These are phyloP conservation scores for Cyphellophora attinorum DNA, from an alignment of 2,329 filamentous ascomycete genomes.

Conservation along the genomic window DNA sequence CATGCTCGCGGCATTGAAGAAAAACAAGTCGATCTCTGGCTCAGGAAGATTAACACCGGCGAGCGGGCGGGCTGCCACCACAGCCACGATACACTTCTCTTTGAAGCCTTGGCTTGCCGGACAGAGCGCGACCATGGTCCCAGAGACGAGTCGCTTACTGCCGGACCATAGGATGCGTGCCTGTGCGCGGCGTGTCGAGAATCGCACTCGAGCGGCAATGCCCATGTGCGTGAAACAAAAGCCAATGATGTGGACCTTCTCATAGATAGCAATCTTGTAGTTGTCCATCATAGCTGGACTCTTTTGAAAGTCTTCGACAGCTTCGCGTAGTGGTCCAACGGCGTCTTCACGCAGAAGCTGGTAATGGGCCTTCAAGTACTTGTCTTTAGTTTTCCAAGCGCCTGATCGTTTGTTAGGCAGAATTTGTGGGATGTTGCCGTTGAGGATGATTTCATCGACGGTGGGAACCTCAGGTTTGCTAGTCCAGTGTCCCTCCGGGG, in stretches of 20 bases:
- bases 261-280: conserved; percentile 54
- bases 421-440: conserved; percentile 19
- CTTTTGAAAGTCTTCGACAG: conserved; percentile 47
- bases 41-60: conserved; percentile 49
- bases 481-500: conserved; percentile 24
- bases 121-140: conserved; percentile 46
- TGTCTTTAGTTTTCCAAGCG: conserved; percentile 50
- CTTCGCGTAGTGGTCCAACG: conserved; percentile 57
- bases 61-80: conserved; percentile 61
- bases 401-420: conserved; percentile 47
- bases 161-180: conserved; percentile 61
- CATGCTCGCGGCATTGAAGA: conserved; percentile 50
- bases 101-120: conserved; percentile 51
- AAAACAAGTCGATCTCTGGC: conserved; percentile 67
- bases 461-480: conserved; percentile 31
- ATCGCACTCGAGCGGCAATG: conserved; percentile 57
- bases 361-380: conserved; percentile 67
- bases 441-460: conserved; percentile 27
- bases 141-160: conserved; percentile 47
- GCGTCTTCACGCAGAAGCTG: conserved; percentile 66
- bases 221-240: conserved; percentile 55
- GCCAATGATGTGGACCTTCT: conserved; percentile 59
- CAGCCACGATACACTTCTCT: conserved; percentile 51
- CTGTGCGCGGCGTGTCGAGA: conserved; percentile 56
- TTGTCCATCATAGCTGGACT: conserved; percentile 50